Evolutionary conservation across 2,329 filamentous ascomycete genomes (phyloP), one percentile per base, ranked within the genome.

Genomic region (Fusarium napiforme): DNA sequence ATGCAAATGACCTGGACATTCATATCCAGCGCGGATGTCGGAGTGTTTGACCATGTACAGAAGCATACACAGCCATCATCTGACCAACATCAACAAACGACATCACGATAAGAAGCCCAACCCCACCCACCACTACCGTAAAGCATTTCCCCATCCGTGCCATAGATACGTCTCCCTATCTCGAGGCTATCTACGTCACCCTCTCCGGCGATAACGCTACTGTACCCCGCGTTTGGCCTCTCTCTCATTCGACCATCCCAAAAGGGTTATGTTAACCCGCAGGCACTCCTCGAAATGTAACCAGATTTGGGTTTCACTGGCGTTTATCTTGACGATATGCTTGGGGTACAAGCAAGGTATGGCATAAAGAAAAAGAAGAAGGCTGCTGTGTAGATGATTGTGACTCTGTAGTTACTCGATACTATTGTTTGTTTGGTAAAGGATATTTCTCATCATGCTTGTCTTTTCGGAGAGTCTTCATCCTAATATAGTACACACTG

Each of bases 251-350:
- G 30, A 71, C 69, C 50, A 52, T 60, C 59, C 71, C 21, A 52
- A 74, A 68, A n/a, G 4, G 62, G 71, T 50, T 59, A 73, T 74
- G 71, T 74, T 73, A 73, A 60, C 71, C 71, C 39, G 50, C 37
- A n/a, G 37, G 28, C 40, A 4, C 9, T 28, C 40, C 71, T 73
- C 71, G n/a, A 73, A 71, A 5, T 40, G 40, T 74, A 60, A 49
- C 71, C 71, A 15, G 8, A 58, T 72, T 36, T 32, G 71, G 71
- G 32, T 16, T 40, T 59, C 55, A 36, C 49, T 61, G 52, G 63
- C 50, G 60, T 62, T 28, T 73, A 65, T 73, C 70, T 71, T 30
- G 42, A 58, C 19, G 39, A 55, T 46, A 32, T 19, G 23, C 19
- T 37, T 52, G 40, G n/a, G 15, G 32, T 11, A n/a, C 8, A 52